Evolutionary conservation across 192 early-diverging fungal species (phyloP).

Genomic region (Backusella psychrophila): DNA sequence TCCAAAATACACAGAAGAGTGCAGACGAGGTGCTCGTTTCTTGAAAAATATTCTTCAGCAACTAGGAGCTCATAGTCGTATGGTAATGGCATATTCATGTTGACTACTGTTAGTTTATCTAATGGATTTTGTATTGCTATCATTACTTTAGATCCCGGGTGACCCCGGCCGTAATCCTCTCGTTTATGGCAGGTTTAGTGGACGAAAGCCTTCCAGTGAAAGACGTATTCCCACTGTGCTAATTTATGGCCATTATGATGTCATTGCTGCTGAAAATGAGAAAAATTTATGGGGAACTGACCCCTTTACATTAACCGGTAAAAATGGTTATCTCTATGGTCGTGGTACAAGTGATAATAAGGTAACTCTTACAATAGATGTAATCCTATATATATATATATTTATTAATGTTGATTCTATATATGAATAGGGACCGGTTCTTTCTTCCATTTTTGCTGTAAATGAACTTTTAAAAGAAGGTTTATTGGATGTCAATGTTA

Average conservation of each 20-base stretch:
- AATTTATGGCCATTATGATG: conserved; percentile 83
- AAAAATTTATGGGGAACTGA: conserved; percentile 55
- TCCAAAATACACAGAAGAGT: conserved; percentile 66
- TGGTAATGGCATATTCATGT: conserved; percentile 12
- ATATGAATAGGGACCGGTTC: conserved; percentile 55
- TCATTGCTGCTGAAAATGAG: conserved; percentile 67
- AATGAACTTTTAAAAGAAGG: conserved; percentile 62
- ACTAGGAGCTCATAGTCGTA: conserved; percentile 58
- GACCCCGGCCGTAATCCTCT: conserved; percentile 63
- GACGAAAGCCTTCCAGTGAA: conserved; percentile 30
- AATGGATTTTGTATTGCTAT: background rate
- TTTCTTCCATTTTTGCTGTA: conserved; percentile 70
- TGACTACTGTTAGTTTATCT: background rate
- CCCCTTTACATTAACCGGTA: conserved; percentile 64
- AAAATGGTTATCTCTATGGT: conserved; percentile 73
- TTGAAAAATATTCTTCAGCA: conserved; percentile 64
- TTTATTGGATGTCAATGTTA: conserved; percentile 57
- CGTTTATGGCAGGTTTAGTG: conserved; percentile 64
- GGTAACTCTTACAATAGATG: background rate
- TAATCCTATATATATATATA: background rate
- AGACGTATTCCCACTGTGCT: conserved; percentile 49
- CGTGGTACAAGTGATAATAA: conserved; percentile 83
- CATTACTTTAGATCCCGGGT: conserved; percentile 46
- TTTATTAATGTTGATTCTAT: no score
- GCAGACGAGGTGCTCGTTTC: conserved; percentile 69